Evolutionary conservation across 768 basidiomycete genomes (phyloP), one percentile per base, ranked within the genome.

Genomic region (Ephemerocybe angulata): DNA sequence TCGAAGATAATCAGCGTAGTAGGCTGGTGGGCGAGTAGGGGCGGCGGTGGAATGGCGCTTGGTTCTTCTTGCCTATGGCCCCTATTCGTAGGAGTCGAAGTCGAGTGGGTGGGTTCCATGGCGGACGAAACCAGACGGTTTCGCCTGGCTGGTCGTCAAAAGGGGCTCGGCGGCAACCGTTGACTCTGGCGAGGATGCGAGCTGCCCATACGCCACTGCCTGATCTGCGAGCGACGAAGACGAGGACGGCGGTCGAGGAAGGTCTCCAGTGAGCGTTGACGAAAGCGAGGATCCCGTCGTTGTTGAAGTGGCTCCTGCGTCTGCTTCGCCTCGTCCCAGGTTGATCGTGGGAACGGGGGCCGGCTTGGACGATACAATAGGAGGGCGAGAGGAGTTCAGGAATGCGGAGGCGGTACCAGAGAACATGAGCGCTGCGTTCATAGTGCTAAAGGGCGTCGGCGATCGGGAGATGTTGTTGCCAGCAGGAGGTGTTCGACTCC

Each of bases 351-450:
- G 29, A 6, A 33, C 29, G 6, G 48, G n/a, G 13, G 24, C 19
- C 4, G 48, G 30, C 30, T 50, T 25, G n/a, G 54, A 50, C 4
- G 53, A 46, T 17, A 33, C 53, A 48, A 43, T 40, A 46, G 53
- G 43, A 7, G 44, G 44, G 17, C 31, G 44, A 22, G 25, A 55
- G 43, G 43, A 51, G 31, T 46, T 56, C 48, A 79, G 48, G 42
- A 80, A 65, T 3, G 78, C 75, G 49, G 68, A 69, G 7, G 78
- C 80, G 10, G 78, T 77, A 8, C 80, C 76, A 28, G 76, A 70
- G 17, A 78, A 69, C 38, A 72, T 72, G 50, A 79, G 58, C 7
- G 76, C 78, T 10, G 79, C 76, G 53, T 63, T 75, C 30, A 80
- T 61, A 11, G 78, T 76, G 58, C 72, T 74, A 60, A 75, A 78